Percentiles rank a stretch among this genome's conserved stretches.
Conservation (phyloP, 1,284 basidiomycete genomes). For the Cronartium ribicola region DNA sequence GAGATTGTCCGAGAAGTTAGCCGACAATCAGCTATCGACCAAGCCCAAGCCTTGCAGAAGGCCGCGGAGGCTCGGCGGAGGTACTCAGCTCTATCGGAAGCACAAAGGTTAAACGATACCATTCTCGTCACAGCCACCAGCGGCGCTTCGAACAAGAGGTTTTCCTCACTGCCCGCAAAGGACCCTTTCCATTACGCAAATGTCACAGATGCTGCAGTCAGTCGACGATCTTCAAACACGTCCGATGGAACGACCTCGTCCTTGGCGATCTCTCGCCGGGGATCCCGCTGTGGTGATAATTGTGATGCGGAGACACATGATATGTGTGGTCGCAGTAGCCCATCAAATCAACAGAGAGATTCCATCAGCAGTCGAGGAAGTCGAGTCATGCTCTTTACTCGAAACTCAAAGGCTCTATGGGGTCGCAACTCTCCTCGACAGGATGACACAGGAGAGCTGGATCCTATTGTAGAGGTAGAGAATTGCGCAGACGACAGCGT, state of each 20-base stretch:
- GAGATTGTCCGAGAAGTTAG: background rate
- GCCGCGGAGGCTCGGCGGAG: background rate
- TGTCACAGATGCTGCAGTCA: too few relatives aligned
- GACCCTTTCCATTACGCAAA: background rate
- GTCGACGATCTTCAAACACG: background rate
- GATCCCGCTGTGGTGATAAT: background rate
- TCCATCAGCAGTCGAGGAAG: background rate
- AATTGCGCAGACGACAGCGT: background rate
- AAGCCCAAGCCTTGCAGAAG: background rate
- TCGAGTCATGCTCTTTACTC: conserved; percentile 9
- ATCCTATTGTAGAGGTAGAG: conserved; percentile 1
- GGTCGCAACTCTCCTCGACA: background rate
- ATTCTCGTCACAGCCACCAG: background rate
- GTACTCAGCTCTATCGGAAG: conserved; percentile 7
- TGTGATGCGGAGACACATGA: conserved; percentile 2
- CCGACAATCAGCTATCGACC: background rate
- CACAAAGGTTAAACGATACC: background rate
- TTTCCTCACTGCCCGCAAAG: background rate
- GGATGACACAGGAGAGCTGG: background rate
- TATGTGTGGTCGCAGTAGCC: background rate
- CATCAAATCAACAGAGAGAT: background rate
- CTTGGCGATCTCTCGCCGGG: background rate
- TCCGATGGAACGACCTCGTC: background rate
- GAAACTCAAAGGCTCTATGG: background rate
- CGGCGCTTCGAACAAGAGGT: background rate